These are phyloP conservation scores for Heritiera littoralis DNA, from an alignment of 345 rosid species.

Conservation along the genomic window DNA sequence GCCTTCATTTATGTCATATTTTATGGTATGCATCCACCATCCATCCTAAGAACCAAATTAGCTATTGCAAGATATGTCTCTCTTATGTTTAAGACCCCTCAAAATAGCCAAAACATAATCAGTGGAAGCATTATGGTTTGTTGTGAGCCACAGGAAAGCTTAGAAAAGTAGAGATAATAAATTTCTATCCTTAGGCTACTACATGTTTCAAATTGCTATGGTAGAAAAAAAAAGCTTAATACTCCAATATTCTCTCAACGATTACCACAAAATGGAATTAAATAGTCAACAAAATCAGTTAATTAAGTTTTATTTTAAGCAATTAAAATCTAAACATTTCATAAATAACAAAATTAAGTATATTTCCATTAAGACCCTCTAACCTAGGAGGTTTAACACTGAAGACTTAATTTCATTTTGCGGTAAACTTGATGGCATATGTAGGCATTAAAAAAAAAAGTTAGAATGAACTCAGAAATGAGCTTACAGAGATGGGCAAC, in stretches of 20 bases:
- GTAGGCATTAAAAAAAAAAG: neutral
- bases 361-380: too few relatives aligned
- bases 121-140: neutral
- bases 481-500: slow-evolving; percentile 86
- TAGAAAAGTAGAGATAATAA: neutral
- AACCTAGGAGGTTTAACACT: too few relatives aligned
- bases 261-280: too few relatives aligned
- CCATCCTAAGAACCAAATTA: neutral
- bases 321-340: too few relatives aligned
- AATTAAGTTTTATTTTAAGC: too few relatives aligned
- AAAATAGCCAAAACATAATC: neutral
- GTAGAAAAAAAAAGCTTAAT: too few relatives aligned
- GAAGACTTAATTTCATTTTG: too few relatives aligned
- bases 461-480: neutral
- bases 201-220: neutral
- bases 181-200: neutral
- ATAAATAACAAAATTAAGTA: too few relatives aligned
- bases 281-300: too few relatives aligned
- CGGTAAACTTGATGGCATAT: too few relatives aligned
- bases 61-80: neutral
- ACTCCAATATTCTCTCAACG: too few relatives aligned
- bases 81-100: too few relatives aligned
- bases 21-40: neutral
- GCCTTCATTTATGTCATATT: neutral
- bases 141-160: neutral